A percentile compares a stretch with the other conserved stretches of the same genome.
Evolutionary conservation across 352 stramenopile genomes (phyloP).

Genomic region (Pythium aphanidermatum): DNA sequence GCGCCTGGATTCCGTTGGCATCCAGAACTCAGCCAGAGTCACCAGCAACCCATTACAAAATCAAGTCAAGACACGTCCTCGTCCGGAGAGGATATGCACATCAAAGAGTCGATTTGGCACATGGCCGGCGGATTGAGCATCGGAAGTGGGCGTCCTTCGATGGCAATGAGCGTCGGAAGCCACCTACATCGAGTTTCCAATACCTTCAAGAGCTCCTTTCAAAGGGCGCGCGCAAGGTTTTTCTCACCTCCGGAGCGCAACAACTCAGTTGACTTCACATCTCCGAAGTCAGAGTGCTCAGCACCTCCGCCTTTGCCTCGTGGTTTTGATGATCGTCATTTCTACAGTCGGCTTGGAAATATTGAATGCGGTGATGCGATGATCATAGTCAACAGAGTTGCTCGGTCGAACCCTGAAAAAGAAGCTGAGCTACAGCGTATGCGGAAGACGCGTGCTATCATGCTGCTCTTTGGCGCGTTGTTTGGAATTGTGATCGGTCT

Average conservation of each 20-base stretch:
- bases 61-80: slow-evolving; percentile 9
- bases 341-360: slow-evolving; percentile 32
- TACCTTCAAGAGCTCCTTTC: slow-evolving; percentile 33
- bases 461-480: slow-evolving; percentile 23
- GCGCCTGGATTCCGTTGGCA: slow-evolving; percentile 13
- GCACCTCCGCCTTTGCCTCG: slow-evolving; percentile 29
- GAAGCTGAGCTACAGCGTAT: slow-evolving; percentile 1
- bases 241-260: slow-evolving; percentile 9
- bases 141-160: slow-evolving; percentile 7
- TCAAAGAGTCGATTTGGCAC: slow-evolving; percentile 34
- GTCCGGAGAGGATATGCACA: slow-evolving; percentile 19
- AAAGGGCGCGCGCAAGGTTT: slow-evolving; percentile 22
- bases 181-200: slow-evolving; percentile 35
- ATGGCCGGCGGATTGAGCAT: slow-evolving; percentile 11
- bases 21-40: slow-evolving; percentile 6
- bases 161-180: slow-evolving; percentile 15
- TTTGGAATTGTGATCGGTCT: slow-evolving; percentile 31
- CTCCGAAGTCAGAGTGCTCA: slow-evolving; percentile 35
- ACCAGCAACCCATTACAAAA: slow-evolving; percentile 2
- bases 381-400: slow-evolving; percentile 15
- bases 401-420: slow-evolving; percentile 3
- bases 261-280: slow-evolving; percentile 22
- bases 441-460: slow-evolving; percentile 7
- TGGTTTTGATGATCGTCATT: slow-evolving; percentile 37
- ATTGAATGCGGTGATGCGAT: slow-evolving; percentile 20